These are phyloP conservation scores for Wickerhamomyces canadensis DNA, from an alignment of 805 yeast genomes.

Conservation along the genomic window DNA sequence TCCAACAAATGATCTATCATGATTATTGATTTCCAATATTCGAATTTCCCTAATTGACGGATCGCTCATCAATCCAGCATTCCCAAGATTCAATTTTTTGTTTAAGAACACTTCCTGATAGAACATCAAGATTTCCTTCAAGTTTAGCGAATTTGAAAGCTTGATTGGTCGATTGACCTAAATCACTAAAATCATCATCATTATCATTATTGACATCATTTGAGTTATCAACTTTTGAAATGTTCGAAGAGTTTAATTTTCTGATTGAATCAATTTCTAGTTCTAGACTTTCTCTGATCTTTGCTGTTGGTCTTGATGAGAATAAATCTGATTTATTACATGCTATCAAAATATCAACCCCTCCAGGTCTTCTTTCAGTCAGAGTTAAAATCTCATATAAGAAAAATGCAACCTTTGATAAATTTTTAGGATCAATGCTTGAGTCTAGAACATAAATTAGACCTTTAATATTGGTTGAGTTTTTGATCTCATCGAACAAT, in stretches of 20 bases:
- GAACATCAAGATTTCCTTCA: conserved; percentile 67
- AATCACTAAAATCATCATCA: conserved; percentile 39
- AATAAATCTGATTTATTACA: conserved; percentile 85
- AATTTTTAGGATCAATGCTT: conserved; percentile 42
- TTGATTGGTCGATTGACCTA: conserved; percentile 32
- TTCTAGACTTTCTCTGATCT: conserved; percentile 57
- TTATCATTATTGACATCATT: conserved; percentile 24
- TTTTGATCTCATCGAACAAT: conserved; percentile 41
- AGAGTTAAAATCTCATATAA: conserved; percentile 52
- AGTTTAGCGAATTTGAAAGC: conserved; percentile 61
- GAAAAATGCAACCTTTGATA: conserved; percentile 51
- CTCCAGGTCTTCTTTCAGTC: conserved; percentile 62
- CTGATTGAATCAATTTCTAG: conserved; percentile 55
- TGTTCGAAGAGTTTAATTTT: conserved; percentile 38
- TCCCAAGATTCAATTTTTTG: conserved; percentile 55
- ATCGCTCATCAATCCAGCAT: conserved; percentile 74
- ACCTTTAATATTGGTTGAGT: conserved; percentile 49
- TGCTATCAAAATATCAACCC: conserved; percentile 70
- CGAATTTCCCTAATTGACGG: conserved; percentile 40
- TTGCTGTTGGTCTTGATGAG: conserved; percentile 66
- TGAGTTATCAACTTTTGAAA: conserved; percentile 25
- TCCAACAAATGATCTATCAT: conserved; percentile 10
- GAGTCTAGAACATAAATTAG: conserved; percentile 77
- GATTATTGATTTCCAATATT: neutral
- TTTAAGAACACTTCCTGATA: conserved; percentile 67